A percentile compares a stretch with the other conserved stretches of the same genome.
These are phyloP conservation scores for Gymnopilus junonius DNA, from an alignment of 768 basidiomycete species.

Conservation along the genomic window DNA sequence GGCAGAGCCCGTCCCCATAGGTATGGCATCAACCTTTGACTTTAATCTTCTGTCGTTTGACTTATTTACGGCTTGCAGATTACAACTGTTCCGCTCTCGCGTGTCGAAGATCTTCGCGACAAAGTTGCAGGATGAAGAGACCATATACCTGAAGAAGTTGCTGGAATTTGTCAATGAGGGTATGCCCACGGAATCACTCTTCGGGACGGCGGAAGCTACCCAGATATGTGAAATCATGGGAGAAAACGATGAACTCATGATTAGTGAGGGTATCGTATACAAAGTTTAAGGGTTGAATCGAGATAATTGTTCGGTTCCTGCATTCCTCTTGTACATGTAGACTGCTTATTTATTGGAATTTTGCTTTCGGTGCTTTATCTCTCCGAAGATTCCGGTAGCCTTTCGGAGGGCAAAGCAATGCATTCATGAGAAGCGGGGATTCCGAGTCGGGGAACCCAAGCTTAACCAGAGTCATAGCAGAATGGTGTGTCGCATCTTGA, in stretches of 20 bases:
- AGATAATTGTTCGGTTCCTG: constrained; percentile 3
- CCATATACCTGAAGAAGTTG: constrained; percentile 70
- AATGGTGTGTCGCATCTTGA: not conserved
- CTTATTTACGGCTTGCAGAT: constrained; percentile 42
- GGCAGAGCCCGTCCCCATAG: constrained; percentile 58
- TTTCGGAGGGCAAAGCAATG: no score
- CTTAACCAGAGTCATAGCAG: not conserved
- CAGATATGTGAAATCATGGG: constrained; percentile 76
- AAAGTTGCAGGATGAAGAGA: constrained; percentile 75
- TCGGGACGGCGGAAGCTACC: constrained; percentile 82
- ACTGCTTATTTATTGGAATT: not conserved
- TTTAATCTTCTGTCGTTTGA: constrained; percentile 4
- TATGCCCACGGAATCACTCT: constrained; percentile 66
- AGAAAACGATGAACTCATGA: constrained; percentile 82
- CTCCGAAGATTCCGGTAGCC: not conserved
- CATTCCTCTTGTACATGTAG: not conserved
- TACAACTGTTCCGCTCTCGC: constrained; percentile 80
- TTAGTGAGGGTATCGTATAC: constrained; percentile 86
- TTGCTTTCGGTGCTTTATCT: not conserved
- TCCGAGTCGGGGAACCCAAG: no score
- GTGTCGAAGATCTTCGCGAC: constrained; percentile 75
- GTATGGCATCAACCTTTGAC: constrained; percentile 42
- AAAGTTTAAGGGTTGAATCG: constrained; percentile 55
- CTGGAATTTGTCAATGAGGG: constrained; percentile 81
- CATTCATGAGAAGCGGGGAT: no score